These are phyloP conservation scores for Coprinopsis sp. DNA, from an alignment of 768 basidiomycete genomes.

Conservation along the genomic window DNA sequence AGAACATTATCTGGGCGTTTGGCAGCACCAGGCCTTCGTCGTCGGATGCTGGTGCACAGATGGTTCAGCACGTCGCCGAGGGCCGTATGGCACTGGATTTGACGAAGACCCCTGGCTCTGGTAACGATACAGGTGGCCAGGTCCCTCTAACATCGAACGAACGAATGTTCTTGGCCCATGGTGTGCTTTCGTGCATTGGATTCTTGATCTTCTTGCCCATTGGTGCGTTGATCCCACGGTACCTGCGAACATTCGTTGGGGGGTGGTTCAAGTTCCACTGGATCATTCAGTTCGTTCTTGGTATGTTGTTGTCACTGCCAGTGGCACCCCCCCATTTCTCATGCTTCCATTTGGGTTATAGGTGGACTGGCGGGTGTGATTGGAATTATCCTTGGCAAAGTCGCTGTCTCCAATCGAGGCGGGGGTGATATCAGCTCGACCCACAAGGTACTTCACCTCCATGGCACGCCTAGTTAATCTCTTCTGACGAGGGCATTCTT, in stretches of 20 bases:
- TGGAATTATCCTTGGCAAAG: constrained; percentile 42
- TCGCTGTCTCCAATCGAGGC: constrained; percentile 30
- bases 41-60: constrained; percentile 36
- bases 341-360: too few species aligned
- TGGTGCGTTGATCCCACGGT: constrained; percentile 52
- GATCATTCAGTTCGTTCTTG: constrained; percentile 43
- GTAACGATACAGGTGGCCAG: constrained; percentile 9
- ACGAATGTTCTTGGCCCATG: constrained; percentile 52
- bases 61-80: constrained; percentile 44
- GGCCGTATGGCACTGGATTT: constrained; percentile 45
- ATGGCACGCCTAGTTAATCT: too few species aligned
- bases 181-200: constrained; percentile 43
- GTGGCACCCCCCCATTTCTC: neutral
- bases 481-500: too few species aligned
- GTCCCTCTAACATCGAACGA: constrained; percentile 43
- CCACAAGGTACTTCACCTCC: too few species aligned
- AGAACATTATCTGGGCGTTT: constrained; percentile 58
- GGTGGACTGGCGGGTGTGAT: constrained; percentile 40
- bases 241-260: constrained; percentile 40
- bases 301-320: constrained; percentile 23
- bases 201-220: constrained; percentile 51
- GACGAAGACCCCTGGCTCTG: constrained; percentile 32
- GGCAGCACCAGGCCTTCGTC: constrained; percentile 45
- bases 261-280: constrained; percentile 53
- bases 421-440: constrained; percentile 35